Percentiles rank a stretch among this genome's conserved stretches.
Conservation (phyloP, 2,329 filamentous ascomycete genomes). For the Paecilomyces sp. region DNA sequence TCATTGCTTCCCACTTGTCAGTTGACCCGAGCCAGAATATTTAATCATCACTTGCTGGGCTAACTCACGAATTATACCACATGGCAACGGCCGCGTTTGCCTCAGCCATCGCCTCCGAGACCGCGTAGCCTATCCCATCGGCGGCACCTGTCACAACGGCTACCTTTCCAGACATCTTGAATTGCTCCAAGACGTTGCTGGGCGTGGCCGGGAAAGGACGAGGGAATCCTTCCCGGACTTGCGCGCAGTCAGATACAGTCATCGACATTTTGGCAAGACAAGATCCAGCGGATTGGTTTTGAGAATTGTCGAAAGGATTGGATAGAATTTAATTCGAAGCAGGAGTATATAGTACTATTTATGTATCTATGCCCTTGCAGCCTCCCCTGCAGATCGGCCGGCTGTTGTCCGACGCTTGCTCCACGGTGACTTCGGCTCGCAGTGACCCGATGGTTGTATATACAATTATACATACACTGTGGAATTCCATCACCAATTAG, state of each 20-base stretch:
- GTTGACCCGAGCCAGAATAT: neutral
- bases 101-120: neutral
- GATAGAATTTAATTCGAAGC: no score
- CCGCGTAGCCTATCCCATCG: neutral
- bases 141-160: neutral
- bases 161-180: neutral
- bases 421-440: no score
- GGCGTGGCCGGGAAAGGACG: neutral
- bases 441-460: no score
- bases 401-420: no score
- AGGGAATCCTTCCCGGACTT: neutral
- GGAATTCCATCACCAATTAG: no score
- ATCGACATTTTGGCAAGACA: neutral
- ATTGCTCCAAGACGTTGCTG: neutral
- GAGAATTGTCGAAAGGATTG: no score
- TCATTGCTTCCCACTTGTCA: slow-evolving; percentile 16
- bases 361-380: no score
- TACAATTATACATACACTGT: no score
- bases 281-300: no score
- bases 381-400: no score
- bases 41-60: no score
- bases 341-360: no score
- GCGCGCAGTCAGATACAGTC: neutral
- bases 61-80: neutral
- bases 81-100: neutral